Evolutionary conservation across 148 eudicot species (phyloP), one percentile per base, ranked within the genome.

Genomic region (Oxyria digyna): DNA sequence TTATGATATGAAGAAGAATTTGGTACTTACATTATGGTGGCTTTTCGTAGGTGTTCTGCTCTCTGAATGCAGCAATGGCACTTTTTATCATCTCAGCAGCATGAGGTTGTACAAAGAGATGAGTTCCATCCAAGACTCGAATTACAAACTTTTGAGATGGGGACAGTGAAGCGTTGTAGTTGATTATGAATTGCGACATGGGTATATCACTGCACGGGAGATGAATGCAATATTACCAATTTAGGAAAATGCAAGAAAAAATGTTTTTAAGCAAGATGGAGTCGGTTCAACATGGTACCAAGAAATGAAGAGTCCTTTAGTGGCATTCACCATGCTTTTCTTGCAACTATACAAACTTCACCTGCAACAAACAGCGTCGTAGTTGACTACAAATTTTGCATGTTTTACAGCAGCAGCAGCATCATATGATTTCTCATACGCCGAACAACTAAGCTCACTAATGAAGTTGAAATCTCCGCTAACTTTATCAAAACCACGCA

Each of bases 21-120:
- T n/a, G n/a, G n/a, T 50, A 42, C n/a, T 0, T 24, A 11, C 26
- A 35, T 75, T 78, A 88, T 13, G 85, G 31, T 66, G 97, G 97
- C 79, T 91, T 91, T 79, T 91, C 97, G 33, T 89, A 91, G n/a
- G 93, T 87, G 74, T 84, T 91, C 45, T 84, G 87, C 21, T 91
- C 91, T 79, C 96, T 84, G 77, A 84, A 89, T 33, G 82, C 85
- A 33, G 85, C 41, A 59, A 91, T 85, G 43, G 86, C 82, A 68
- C 70, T 81, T 78, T 85, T 77, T 67, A 91, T 91, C 86, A 78
- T 87, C 68, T 82, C 96, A 13, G 72, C 83, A 42, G 79, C 80
- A 55, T 89, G 87, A 15, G 93, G 83, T 40, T 83, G 85, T 70
- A 91, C 93, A 72, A 85, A 89, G 41, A 91, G 76, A 80, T 87